A percentile compares a stretch with the other conserved stretches of the same genome.
Evolutionary conservation across 371 early-diverging fungal genomes (phyloP).

Genomic region (Umbelopsis sp.): DNA sequence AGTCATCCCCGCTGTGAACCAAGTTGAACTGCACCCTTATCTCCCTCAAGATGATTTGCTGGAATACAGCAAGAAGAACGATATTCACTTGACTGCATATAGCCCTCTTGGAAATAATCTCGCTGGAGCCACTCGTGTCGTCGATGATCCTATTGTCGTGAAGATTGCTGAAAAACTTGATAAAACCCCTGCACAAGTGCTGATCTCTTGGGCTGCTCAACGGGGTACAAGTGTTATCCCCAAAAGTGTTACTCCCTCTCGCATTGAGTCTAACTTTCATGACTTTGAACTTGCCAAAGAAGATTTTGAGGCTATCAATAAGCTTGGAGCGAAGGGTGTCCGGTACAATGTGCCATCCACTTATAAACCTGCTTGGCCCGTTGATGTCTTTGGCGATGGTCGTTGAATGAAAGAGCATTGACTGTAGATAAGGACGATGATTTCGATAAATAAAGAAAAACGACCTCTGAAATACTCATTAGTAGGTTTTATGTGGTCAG

Average conservation of each 20-base stretch:
- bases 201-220: slow-evolving; percentile 74
- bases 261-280: slow-evolving; percentile 40
- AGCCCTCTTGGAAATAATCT: slow-evolving; percentile 64
- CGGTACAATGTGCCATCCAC: slow-evolving; percentile 9
- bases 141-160: not conserved
- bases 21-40: slow-evolving; percentile 77
- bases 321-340: slow-evolving; percentile 17
- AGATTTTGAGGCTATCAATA: slow-evolving; percentile 25
- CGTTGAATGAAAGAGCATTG: not conserved
- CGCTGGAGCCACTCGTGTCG: slow-evolving; percentile 13
- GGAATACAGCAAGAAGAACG: slow-evolving; percentile 55
- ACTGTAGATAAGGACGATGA: not conserved
- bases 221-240: slow-evolving; percentile 55
- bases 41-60: slow-evolving; percentile 64
- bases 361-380: slow-evolving; percentile 3
- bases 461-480: not conserved
- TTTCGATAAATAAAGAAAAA: not conserved
- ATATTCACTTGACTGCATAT: slow-evolving; percentile 71
- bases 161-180: slow-evolving; percentile 61
- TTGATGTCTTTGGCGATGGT: slow-evolving; percentile 17
- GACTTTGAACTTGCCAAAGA: slow-evolving; percentile 22
- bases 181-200: slow-evolving; percentile 72
- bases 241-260: slow-evolving; percentile 45
- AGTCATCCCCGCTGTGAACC: slow-evolving; percentile 68
- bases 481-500: too few species aligned